Evolutionary conservation across 148 eudicot species (phyloP).

Genomic region (Silene uniflora): DNA sequence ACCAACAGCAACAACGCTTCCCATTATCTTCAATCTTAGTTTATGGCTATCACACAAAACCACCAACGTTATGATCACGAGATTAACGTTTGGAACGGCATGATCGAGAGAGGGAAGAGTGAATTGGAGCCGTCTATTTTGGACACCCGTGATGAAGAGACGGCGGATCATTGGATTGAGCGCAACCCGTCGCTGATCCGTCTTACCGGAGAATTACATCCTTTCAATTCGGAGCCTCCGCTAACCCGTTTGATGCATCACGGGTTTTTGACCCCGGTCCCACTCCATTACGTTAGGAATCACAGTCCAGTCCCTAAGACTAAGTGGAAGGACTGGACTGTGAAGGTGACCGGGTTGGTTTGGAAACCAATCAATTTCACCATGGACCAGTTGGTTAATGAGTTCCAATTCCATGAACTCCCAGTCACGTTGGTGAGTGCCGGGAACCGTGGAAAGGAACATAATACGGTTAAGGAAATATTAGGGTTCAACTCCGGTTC

Average conservation of each 20-base stretch:
- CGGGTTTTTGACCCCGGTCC: slow-evolving; percentile 92
- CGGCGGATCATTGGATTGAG: slow-evolving; percentile 81
- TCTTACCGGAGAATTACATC: too few species aligned
- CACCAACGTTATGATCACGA: slow-evolving; percentile 34
- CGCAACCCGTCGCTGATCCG: too few species aligned
- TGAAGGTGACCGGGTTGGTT: slow-evolving; percentile 74
- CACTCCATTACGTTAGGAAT: slow-evolving; percentile 91
- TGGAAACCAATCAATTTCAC: slow-evolving; percentile 49
- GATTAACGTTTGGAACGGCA: slow-evolving; percentile 7
- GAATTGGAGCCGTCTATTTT: too few species aligned
- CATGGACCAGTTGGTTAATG: slow-evolving; percentile 58
- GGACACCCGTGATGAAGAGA: slow-evolving; percentile 66
- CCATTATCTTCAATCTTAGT: neutral
- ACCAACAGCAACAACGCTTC: neutral
- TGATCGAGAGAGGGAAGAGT: slow-evolving; percentile 40
- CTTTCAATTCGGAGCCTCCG: slow-evolving; percentile 90
- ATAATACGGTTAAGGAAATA: slow-evolving; percentile 71
- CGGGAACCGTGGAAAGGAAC: slow-evolving; percentile 89
- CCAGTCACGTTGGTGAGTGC: slow-evolving; percentile 82
- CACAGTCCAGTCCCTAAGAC: slow-evolving; percentile 80
- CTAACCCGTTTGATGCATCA: slow-evolving; percentile 77
- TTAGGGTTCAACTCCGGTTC: slow-evolving; percentile 97
- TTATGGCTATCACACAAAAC: neutral
- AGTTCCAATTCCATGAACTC: slow-evolving; percentile 58
- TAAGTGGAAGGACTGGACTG: slow-evolving; percentile 67